Evolutionary conservation across 2,329 filamentous ascomycete species (phyloP).

Genomic region (Phialocephala subalpina): DNA sequence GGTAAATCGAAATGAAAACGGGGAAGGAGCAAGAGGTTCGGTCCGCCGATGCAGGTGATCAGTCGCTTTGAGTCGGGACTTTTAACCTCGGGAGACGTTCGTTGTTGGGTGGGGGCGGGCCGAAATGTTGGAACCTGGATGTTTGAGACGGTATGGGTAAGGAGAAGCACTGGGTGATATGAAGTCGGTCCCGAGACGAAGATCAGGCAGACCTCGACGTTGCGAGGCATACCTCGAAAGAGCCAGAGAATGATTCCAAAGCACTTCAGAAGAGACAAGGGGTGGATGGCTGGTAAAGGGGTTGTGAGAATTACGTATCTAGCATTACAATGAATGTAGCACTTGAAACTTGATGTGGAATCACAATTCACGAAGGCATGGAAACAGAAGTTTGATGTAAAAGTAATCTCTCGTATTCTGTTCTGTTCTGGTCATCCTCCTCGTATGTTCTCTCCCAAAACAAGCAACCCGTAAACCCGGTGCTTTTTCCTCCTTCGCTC

Average conservation of each 20-base stretch:
- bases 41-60: not conserved
- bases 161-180: no score
- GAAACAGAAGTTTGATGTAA: not conserved
- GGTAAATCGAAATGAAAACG: no score
- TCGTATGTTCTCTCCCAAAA: not conserved
- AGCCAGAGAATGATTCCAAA: no score
- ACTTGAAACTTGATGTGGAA: not conserved
- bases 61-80: not conserved
- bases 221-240: no score
- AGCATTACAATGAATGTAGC: not conserved
- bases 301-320: no score
- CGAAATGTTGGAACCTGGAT: not conserved
- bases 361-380: not conserved
- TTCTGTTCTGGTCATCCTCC: not conserved
- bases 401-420: not conserved
- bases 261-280: no score
- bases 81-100: not conserved
- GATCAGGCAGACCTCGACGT: no score
- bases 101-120: not conserved
- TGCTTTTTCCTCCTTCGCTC: not conserved
- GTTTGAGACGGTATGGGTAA: no score
- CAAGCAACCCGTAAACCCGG: constrained; percentile 6
- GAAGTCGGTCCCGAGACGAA: no score
- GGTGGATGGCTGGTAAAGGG: no score
- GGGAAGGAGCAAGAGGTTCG: not conserved